Conservation (phyloP, 441 rosid genomes). For the Pelargonium cotyledonis region DNA sequence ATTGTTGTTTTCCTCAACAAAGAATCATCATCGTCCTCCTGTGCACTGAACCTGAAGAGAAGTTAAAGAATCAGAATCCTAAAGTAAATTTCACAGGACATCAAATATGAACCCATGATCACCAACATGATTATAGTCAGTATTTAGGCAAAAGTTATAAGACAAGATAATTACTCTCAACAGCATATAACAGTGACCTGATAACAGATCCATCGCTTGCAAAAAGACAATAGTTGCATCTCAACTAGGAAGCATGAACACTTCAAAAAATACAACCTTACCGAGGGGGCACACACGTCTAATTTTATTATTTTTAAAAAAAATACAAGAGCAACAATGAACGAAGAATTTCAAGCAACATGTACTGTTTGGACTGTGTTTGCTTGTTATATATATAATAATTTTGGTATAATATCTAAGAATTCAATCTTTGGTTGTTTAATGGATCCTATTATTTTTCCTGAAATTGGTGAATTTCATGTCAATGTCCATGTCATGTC, state of each 20-base stretch:
- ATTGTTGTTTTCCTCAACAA: constrained; percentile 80
- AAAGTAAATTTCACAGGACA: background rate
- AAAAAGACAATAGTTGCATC: background rate
- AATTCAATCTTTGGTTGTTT: no score
- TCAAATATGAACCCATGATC: background rate
- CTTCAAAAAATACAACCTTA: no score
- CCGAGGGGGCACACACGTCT: no score
- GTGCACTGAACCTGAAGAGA: constrained; percentile 66
- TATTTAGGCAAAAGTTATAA: background rate
- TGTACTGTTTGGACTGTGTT: no score
- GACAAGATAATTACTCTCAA: background rate
- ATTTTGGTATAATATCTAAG: no score
- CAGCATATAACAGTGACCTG: background rate
- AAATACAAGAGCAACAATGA: no score
- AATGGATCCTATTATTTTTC: no score
- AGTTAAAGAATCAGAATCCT: constrained; percentile 8
- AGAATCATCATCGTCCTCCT: constrained; percentile 80
- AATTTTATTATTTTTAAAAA: no score
- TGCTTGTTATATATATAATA: no score
- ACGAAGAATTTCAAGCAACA: no score
- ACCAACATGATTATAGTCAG: background rate
- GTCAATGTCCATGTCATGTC: no score
- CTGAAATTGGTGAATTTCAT: no score
- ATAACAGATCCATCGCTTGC: background rate
- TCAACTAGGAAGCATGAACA: background rate